Base-by-base conservation (phyloP, 1,139 yeast species). In the Pichia sp. region DNA sequence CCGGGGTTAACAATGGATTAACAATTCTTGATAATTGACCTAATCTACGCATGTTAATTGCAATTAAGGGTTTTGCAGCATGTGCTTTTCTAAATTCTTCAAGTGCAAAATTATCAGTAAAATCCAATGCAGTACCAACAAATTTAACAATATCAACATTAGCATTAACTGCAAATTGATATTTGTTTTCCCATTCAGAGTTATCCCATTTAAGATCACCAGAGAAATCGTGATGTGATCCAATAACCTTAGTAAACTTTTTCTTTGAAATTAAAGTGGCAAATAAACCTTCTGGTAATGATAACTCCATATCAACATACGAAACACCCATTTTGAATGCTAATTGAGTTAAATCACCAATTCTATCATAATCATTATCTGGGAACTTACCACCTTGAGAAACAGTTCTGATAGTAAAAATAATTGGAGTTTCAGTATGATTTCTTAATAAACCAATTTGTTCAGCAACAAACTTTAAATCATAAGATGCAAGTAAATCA, bases 341-440 rank as follows among this genome's bases (percentile, higher is more conserved):
- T 49, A 80, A 66, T 24, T 63, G 57, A 42, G 77, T 69, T 47
- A 87, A 71, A 20, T 65, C 62, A 46, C 69, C 72, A 43, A 86
- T 71, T 20, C 64, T 58, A 8, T 61, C 70, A 31, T 59, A 56
- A 18, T 73, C 78, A 7, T 65, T 65, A 50, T 79, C 81, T 1
- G 84, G 83, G 65, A 85, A 83, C 33, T 68, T 63, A 31, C 96
- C 96, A 37, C 96, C 96, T 63, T 88, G 96, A 10, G 80, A 68
- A 50, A 65, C 59, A 1, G 95, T 84, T 59, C 95, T 76, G 5
- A 87, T 67, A 3, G 96, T 87, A 65, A 78, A 86, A 45, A 91
- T 74, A 29, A 89, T 79, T 35, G 97, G 96, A 45, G 86, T 64
- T 31, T 68, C 66, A n/a, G 84, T 70, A 31, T 68, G 69, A 53